Base-by-base conservation (phyloP, 768 basidiomycete species). In the Lactifluus hygrophoroides region DNA sequence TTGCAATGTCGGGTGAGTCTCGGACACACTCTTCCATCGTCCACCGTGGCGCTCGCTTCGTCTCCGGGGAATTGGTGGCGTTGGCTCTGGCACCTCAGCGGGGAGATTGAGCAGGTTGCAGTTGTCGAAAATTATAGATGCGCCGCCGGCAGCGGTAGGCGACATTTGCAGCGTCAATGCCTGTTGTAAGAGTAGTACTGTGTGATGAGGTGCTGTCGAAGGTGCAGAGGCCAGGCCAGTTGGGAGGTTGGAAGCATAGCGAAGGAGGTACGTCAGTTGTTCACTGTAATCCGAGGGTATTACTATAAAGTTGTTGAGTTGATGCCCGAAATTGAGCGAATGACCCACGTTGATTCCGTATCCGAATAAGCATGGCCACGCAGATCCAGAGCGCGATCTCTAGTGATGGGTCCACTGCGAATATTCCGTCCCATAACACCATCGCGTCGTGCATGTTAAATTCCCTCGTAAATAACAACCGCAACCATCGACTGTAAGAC, bases 391-490 rank as follows among this genome's bases (percentile, higher is more conserved):
- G 83, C 1, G 86, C 82, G 37, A 96, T 73, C 51, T 86, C 83
- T 28, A 95, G 75, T 0, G 85, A 77, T 19, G 88, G 80, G 72
- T 93, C 90, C 60, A 84, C 86, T 0, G 95, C 91, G 69, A 99
- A 95, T 9, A 98, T 69, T 0, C 88, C 93, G 70, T 99, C 96
- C 96, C 96, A 98, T n/a, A 99, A 68, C 32, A 80, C 76, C 82
- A 99, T 83, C 0, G 90, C 82, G 60, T 90, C 85, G 3, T 75
- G 66, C 76, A 97, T 81, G 40, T 76, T 79, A 65, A 98, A 88
- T 70, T 99, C 96, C 47, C 96, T 80, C 4, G 94, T 94, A 72
- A 97, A 98, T 6, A 99, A 75, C 17, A 98, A 74, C 35, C 96
- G 80, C 10, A 98, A 75, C 94, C 94, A 98, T 30, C 96, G 94